phyloP scores from a whole-genome alignment of 495 filamentous ascomycete species.

The Rusavskia elegans region DNA sequence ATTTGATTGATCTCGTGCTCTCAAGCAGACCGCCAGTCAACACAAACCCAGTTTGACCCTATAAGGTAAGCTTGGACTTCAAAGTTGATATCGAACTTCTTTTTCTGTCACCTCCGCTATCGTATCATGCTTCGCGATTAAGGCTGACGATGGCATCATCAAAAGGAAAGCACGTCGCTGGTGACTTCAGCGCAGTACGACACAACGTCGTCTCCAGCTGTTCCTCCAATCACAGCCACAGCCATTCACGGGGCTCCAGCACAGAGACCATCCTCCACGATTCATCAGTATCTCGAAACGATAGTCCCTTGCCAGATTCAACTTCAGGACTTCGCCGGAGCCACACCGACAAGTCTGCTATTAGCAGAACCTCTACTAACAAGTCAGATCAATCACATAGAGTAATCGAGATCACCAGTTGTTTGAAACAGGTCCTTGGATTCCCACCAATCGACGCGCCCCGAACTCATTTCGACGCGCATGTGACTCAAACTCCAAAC shows the following conservation, averaged over 20 bases:
- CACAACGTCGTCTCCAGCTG: not conserved
- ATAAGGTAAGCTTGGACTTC: too few species aligned
- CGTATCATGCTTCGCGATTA: too few species aligned
- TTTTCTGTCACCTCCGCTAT: too few species aligned
- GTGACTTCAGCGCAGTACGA: not conserved
- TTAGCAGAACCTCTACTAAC: too few species aligned
- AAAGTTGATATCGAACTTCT: too few species aligned
- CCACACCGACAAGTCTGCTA: too few species aligned
- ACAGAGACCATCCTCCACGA: not conserved
- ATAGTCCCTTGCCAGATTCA: too few species aligned
- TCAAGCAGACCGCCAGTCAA: too few species aligned
- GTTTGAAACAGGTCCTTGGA: not conserved
- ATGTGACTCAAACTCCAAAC: not conserved
- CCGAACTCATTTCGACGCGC: not conserved
- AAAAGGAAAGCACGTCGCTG: not conserved
- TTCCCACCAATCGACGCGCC: not conserved
- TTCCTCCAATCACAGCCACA: not conserved
- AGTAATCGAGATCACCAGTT: not conserved
- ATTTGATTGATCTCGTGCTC: not conserved
- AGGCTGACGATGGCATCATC: too few species aligned
- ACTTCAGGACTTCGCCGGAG: too few species aligned
- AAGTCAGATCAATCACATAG: not conserved
- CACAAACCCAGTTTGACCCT: too few species aligned
- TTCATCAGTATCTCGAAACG: not conserved
- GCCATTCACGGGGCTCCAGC: not conserved